phyloP scores from a whole-genome alignment of 148 eudicot genomes.

The Mesembryanthemum crystallinum region DNA sequence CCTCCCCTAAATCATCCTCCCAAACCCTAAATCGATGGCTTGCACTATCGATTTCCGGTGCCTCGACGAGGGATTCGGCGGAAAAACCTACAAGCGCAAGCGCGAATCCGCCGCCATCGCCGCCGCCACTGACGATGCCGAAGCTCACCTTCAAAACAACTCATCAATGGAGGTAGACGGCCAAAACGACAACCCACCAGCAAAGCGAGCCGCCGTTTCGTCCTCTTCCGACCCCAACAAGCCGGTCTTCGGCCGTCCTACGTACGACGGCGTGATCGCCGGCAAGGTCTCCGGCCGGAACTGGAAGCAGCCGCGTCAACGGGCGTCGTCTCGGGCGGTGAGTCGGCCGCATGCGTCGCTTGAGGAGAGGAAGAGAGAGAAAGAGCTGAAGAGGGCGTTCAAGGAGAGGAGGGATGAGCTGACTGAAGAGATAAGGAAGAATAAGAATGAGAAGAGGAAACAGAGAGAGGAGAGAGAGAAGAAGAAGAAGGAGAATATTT shows the following conservation, averaged over 20 bases:
- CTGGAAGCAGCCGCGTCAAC: slow-evolving; percentile 72
- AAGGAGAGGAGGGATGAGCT: slow-evolving; percentile 37
- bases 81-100: slow-evolving; percentile 88
- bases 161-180: slow-evolving; percentile 36
- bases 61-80: slow-evolving; percentile 92
- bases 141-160: neutral
- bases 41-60: slow-evolving; percentile 77
- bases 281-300: slow-evolving; percentile 78
- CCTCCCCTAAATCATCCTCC: neutral
- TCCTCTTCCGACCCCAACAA: slow-evolving; percentile 57
- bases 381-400: slow-evolving; percentile 66
- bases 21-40: slow-evolving; percentile 48
- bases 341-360: slow-evolving; percentile 19
- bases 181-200: slow-evolving; percentile 27
- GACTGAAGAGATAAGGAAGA: slow-evolving; percentile 32
- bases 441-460: slow-evolving; percentile 33
- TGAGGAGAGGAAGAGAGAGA: slow-evolving; percentile 31
- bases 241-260: slow-evolving; percentile 64
- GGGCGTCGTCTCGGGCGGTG: slow-evolving; percentile 63
- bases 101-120: slow-evolving; percentile 31
- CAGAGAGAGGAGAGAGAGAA: slow-evolving; percentile 34
- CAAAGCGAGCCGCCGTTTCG: slow-evolving; percentile 61
- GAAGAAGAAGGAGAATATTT: slow-evolving; percentile 40
- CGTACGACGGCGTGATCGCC: slow-evolving; percentile 89
- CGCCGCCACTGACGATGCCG: neutral